These are phyloP conservation scores for Dendrobium catenatum DNA, from an alignment of 106 monocot genomes.

Conservation along the genomic window DNA sequence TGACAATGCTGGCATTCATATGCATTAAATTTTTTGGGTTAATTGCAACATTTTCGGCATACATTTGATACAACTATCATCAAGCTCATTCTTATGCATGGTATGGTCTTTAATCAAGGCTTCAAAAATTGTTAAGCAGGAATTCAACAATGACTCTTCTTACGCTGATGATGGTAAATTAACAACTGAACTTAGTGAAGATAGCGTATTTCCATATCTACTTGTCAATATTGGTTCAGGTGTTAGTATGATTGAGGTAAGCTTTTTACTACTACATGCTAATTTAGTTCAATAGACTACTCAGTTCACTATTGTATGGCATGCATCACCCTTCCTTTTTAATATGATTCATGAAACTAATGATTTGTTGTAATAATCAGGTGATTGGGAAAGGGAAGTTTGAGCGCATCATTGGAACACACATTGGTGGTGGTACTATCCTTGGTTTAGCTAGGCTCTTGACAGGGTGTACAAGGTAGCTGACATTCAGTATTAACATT, in stretches of 20 bases:
- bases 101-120: background rate
- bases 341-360: background rate
- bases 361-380: constrained; percentile 17
- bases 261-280: background rate
- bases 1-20: background rate
- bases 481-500: background rate
- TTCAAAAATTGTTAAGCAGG: constrained; percentile 22
- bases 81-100: background rate
- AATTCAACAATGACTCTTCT: constrained; percentile 16
- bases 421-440: constrained; percentile 72
- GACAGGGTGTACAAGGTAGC: constrained; percentile 58
- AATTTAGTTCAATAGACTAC: background rate
- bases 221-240: constrained; percentile 83
- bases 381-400: constrained; percentile 72
- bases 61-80: background rate
- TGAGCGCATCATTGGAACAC: constrained; percentile 73
- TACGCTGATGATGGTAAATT: constrained; percentile 30
- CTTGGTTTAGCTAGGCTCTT: constrained; percentile 74
- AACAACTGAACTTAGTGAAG: constrained; percentile 27
- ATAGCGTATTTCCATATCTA: constrained; percentile 58
- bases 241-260: constrained; percentile 79
- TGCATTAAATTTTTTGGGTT: background rate
- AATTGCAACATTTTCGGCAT: background rate
- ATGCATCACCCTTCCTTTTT: background rate
- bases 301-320: background rate